phyloP scores from a whole-genome alignment of 192 early-diverging fungal genomes.

The Umbelopsis isabellina region DNA sequence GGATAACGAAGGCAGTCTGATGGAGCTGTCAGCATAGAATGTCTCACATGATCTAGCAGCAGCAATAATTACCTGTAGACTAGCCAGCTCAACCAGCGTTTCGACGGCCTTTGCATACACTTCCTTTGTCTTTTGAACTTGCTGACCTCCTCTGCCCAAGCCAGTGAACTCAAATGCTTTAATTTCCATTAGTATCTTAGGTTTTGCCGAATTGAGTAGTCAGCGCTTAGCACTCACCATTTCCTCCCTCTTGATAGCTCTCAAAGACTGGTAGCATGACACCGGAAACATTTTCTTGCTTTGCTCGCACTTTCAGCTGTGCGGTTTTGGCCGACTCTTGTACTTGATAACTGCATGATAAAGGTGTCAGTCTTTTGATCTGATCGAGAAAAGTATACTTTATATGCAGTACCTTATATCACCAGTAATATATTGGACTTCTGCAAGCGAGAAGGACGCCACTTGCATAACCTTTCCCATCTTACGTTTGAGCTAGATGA shows the following conservation, averaged over 20 bases:
- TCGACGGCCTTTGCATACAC: slow-evolving; percentile 94
- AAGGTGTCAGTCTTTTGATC: neutral
- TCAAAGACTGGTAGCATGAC: slow-evolving; percentile 96
- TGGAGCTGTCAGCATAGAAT: neutral
- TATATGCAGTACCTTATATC: slow-evolving; percentile 76
- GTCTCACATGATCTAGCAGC: neutral
- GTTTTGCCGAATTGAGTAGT: neutral
- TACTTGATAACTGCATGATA: slow-evolving; percentile 79
- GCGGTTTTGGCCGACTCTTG: slow-evolving; percentile 93
- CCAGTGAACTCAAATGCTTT: slow-evolving; percentile 96
- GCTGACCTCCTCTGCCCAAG: slow-evolving; percentile 96
- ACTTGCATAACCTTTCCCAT: slow-evolving; percentile 99
- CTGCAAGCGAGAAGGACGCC: slow-evolving; percentile 96
- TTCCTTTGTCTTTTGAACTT: slow-evolving; percentile 92
- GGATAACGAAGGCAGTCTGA: slow-evolving; percentile 96
- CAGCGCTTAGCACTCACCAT: slow-evolving; percentile 57
- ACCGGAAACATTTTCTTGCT: slow-evolving; percentile 97
- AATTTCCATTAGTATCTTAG: neutral
- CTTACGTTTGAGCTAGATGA: slow-evolving; percentile 86
- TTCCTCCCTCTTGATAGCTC: slow-evolving; percentile 80
- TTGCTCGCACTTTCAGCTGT: slow-evolving; percentile 88
- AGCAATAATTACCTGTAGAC: slow-evolving; percentile 74
- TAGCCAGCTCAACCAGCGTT: slow-evolving; percentile 97
- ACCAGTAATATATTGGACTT: slow-evolving; percentile 95
- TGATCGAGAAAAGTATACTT: neutral